Evolutionary conservation across 2,329 filamentous ascomycete species (phyloP), one percentile per base, ranked within the genome.

Genomic region (Chaetomium sp.): DNA sequence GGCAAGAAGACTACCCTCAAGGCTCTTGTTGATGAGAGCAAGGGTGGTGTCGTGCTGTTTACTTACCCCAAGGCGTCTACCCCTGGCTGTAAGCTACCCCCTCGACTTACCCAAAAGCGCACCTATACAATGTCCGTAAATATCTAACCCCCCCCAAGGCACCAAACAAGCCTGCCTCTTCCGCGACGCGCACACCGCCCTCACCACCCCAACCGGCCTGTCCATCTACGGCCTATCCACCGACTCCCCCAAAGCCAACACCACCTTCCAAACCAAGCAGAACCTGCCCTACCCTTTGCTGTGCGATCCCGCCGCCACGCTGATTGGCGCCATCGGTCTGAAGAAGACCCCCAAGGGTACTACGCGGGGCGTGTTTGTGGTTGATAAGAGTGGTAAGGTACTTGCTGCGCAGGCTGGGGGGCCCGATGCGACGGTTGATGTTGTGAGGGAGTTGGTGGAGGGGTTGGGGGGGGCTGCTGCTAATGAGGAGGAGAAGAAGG

Each of bases 31-130:
- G 86, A 90, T 51, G 81, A 87, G 68, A 95, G 91, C 79, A 85
- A 89, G 74, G 79, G 81, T 38, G 94, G 92, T 33, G 87, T 97
- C 44, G 89, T 96, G 37, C 76, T 97, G 35, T 96, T 99, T 72
- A 96, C 91, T 36, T 97, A 97, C 69, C 94, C 94, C 57, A 95
- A 88, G 74, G 94, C 94, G 10, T 94, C 88, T 34, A 99, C 94
- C 27, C 89, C 90, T 40, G 92, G 92, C 60, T 97, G 92, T 96
- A 84, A 82, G 89, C 75, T 70, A 19, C 5, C 34, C 34, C 43
- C 52, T 19, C n/a, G 12, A 43, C 37, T 7, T 12, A 2, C 37
- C 8, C 37, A 40, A 9, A 38, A 7, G 12, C 37, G 12, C 37
- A 38, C 37, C 43, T 49, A 32, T 46, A 54, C 19, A 33, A 49